These are phyloP conservation scores for Pulveroboletus ridleyi DNA, from an alignment of 1,284 basidiomycete genomes.

Conservation along the genomic window DNA sequence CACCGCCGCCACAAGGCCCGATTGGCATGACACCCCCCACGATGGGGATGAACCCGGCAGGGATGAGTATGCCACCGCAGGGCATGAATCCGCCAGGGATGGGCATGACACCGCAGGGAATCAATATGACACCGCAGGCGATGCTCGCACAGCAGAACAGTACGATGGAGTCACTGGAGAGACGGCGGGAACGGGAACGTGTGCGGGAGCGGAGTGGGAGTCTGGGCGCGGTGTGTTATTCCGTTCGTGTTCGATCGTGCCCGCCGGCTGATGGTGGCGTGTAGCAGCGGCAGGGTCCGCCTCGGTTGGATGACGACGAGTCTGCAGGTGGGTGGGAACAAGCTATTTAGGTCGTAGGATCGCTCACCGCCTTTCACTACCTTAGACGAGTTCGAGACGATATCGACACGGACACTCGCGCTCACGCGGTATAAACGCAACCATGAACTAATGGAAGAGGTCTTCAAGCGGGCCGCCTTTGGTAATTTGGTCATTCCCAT, in stretches of 20 bases:
- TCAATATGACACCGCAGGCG: conserved; percentile 54
- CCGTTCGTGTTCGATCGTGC: conserved; percentile 3
- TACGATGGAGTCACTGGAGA: conserved; percentile 72
- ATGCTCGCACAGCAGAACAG: conserved; percentile 75
- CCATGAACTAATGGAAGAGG: conserved; percentile 82
- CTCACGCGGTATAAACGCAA: conserved; percentile 77
- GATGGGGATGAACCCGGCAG: conserved; percentile 36
- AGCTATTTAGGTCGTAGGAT: conserved; percentile 4
- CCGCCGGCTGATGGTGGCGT: conserved; percentile 2
- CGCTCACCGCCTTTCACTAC: conserved; percentile 6
- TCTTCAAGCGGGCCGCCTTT: conserved; percentile 75
- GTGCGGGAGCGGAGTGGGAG: conserved; percentile 40
- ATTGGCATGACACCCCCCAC: conserved; percentile 36
- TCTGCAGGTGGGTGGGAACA: conserved; percentile 62
- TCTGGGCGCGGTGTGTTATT: conserved; percentile 24
- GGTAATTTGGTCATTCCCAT: conserved; percentile 45
- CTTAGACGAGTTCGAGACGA: conserved; percentile 71
- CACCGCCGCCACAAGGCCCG: conserved; percentile 19
- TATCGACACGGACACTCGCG: conserved; percentile 76
- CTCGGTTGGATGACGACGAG: conserved; percentile 67
- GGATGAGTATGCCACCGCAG: conserved; percentile 37
- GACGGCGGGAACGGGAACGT: conserved; percentile 57
- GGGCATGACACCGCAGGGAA: conserved; percentile 33
- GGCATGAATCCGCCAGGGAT: conserved; percentile 37
- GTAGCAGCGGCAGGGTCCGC: conserved; percentile 44